Evolutionary conservation across 2,329 filamentous ascomycete genomes (phyloP).

Genomic region (Colletotrichum sp.): DNA sequence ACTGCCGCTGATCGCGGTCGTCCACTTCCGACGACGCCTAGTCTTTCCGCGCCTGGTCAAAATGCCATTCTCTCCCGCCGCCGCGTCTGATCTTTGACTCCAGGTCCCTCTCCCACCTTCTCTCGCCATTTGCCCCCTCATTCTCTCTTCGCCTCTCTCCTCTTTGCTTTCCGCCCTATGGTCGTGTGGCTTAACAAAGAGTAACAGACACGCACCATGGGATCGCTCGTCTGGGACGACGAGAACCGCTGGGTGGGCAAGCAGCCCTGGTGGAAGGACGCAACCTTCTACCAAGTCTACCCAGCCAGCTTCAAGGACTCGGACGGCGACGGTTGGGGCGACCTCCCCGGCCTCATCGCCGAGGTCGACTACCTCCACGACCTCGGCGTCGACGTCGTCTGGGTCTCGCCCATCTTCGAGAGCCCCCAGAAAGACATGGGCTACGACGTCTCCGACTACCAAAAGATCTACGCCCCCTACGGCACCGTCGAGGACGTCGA

Average conservation of each 20-base stretch:
- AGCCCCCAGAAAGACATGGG: conserved; percentile 72
- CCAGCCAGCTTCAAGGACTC: conserved; percentile 64
- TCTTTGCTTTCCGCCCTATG: not conserved
- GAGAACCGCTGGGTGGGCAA: conserved; percentile 35
- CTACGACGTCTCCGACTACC: conserved; percentile 75
- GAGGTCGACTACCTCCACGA: conserved; percentile 68
- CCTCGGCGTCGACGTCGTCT: conserved; percentile 67
- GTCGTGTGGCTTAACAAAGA: not conserved
- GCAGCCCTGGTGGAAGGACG: conserved; percentile 51
- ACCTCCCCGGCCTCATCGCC: conserved; percentile 68
- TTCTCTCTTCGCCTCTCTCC: not conserved
- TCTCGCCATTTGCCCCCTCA: not conserved
- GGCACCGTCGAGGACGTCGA: conserved; percentile 73
- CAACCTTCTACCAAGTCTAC: conserved; percentile 58
- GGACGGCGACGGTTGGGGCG: conserved; percentile 67
- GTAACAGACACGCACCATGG: conserved; percentile 29
- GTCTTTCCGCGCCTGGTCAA: not conserved
- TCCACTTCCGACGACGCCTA: not conserved
- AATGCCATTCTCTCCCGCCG: conserved; percentile 9
- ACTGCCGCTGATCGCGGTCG: not conserved
- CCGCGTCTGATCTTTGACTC: not conserved
- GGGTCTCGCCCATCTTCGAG: conserved; percentile 59
- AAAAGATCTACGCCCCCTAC: conserved; percentile 68
- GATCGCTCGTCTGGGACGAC: conserved; percentile 34
- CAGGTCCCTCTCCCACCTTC: not conserved